phyloP scores from a whole-genome alignment of 352 stramenopile species.

The Phytophthora quininea region DNA sequence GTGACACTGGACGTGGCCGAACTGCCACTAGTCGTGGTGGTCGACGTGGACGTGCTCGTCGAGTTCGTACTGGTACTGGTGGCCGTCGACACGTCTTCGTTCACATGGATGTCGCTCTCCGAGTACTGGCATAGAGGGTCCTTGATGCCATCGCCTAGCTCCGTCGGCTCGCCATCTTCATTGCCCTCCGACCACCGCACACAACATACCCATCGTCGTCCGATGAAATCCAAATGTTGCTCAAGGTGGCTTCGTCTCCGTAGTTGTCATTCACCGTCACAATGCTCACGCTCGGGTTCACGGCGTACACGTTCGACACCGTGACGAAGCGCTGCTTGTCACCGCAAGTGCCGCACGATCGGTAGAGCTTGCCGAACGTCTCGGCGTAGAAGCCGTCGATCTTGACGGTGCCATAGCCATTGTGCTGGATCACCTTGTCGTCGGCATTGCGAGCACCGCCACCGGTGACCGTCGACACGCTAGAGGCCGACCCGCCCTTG shows the following conservation, averaged over 20 bases:
- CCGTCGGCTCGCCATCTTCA: conserved; percentile 33
- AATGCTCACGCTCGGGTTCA: conserved; percentile 43
- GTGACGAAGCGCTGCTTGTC: conserved; percentile 43
- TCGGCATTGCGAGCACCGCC: conserved; percentile 47
- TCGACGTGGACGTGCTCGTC: background rate
- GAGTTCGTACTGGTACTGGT: background rate
- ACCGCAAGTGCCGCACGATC: conserved; percentile 49
- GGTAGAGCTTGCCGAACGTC: conserved; percentile 54
- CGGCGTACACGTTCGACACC: conserved; percentile 49
- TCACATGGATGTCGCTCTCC: conserved; percentile 40
- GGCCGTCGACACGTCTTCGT: conserved; percentile 19
- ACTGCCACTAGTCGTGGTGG: background rate
- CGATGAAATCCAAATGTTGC: conserved; percentile 43
- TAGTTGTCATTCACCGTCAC: conserved; percentile 56
- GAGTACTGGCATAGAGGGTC: conserved; percentile 39
- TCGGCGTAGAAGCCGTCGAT: conserved; percentile 56
- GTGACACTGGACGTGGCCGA: background rate
- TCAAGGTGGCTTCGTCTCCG: conserved; percentile 41
- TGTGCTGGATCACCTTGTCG: conserved; percentile 63
- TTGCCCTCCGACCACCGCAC: conserved; percentile 35
- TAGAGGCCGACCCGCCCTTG: conserved; percentile 43
- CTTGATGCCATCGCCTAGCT: conserved; percentile 44
- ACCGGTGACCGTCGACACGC: conserved; percentile 38
- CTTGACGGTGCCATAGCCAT: conserved; percentile 44
- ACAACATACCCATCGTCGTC: conserved; percentile 32